These are phyloP conservation scores for Ramularia endophylla DNA, from an alignment of 2,329 filamentous ascomycete genomes.

Conservation along the genomic window DNA sequence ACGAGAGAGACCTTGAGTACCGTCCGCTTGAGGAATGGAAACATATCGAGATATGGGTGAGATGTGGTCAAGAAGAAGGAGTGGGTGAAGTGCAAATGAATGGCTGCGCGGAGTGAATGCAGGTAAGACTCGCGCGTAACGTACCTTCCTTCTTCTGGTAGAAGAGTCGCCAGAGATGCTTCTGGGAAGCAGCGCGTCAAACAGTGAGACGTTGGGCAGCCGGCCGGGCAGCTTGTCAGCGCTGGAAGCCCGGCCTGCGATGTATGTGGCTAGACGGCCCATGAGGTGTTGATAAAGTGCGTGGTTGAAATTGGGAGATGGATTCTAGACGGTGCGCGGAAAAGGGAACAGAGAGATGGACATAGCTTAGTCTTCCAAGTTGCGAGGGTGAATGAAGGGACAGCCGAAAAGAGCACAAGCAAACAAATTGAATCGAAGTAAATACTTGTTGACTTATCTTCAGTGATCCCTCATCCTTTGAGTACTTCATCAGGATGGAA, in stretches of 20 bases:
- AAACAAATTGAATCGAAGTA: too few species aligned
- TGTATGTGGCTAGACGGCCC: constrained; percentile 25
- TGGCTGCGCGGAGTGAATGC: too few species aligned
- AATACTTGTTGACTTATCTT: too few species aligned
- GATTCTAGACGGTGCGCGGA: too few species aligned
- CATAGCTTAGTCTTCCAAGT: too few species aligned
- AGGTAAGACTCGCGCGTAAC: constrained; percentile 6
- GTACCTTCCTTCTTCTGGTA: constrained; percentile 14
- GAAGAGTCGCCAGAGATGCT: constrained; percentile 4
- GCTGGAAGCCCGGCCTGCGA: constrained; percentile 22
- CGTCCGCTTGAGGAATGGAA: constrained; percentile 8
- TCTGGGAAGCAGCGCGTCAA: constrained; percentile 27
- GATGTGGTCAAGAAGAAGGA: not conserved
- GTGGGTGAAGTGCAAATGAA: too few species aligned
- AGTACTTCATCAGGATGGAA: too few species aligned
- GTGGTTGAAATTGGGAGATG: too few species aligned
- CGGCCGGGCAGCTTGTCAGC: constrained; percentile 24
- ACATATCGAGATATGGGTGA: constrained; percentile 6
- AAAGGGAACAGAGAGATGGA: too few species aligned
- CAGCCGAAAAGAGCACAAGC: too few species aligned
- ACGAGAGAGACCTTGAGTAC: constrained; percentile 17
- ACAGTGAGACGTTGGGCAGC: constrained; percentile 25
- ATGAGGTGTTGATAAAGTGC: constrained; percentile 13
- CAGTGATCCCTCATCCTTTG: too few species aligned
- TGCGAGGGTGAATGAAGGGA: too few species aligned